Evolutionary conservation across 257 asterid species (phyloP).

Genomic region (Primulina tabacum): DNA sequence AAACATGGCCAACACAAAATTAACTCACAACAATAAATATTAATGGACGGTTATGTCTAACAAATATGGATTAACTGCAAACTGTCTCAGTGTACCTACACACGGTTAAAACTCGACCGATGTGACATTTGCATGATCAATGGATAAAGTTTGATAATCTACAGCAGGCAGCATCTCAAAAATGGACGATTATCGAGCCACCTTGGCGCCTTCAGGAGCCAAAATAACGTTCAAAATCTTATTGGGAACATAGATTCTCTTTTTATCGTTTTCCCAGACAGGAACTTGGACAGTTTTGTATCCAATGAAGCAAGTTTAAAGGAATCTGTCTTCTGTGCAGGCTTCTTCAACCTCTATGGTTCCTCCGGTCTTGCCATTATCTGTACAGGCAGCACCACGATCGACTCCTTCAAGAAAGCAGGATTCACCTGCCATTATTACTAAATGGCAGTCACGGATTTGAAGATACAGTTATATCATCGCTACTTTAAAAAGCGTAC

Average conservation of each 20-base stretch:
- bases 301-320: conserved; percentile 62
- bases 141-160: background rate
- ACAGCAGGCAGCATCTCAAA: background rate
- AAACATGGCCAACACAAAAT: too few relatives aligned
- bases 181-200: conserved; percentile 33
- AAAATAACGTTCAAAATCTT: conserved; percentile 77
- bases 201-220: conserved; percentile 47
- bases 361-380: conserved; percentile 93
- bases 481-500: background rate
- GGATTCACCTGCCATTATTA: conserved; percentile 62
- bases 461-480: background rate
- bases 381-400: conserved; percentile 72
- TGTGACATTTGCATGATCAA: too few relatives aligned
- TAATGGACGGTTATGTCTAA: too few relatives aligned
- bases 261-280: conserved; percentile 67
- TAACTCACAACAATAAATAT: too few relatives aligned
- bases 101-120: too few relatives aligned
- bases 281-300: conserved; percentile 60
- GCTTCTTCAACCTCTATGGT: conserved; percentile 75
- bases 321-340: too few relatives aligned
- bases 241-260: conserved; percentile 74
- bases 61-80: too few relatives aligned
- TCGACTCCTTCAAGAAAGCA: conserved; percentile 67
- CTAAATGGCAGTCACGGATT: conserved; percentile 8
- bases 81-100: too few relatives aligned